Evolutionary conservation across 2,329 filamentous ascomycete genomes (phyloP).

Genomic region (Ophiostoma himal-ulmi): DNA sequence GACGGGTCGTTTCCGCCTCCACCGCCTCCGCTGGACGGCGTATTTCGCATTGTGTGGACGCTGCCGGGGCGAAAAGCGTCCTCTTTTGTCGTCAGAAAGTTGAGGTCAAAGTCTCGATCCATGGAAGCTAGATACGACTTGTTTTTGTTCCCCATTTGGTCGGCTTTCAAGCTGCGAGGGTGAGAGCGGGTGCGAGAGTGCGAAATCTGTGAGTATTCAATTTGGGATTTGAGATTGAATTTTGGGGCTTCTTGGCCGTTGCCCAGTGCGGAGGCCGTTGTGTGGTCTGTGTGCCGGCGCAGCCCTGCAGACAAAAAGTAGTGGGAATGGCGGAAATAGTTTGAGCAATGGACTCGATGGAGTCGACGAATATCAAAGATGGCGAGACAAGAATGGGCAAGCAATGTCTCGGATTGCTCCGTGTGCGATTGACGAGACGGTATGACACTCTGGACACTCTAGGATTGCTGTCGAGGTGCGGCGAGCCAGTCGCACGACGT

Average conservation of each 20-base stretch:
- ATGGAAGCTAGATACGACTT: constrained; percentile 21
- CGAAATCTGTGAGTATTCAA: not conserved
- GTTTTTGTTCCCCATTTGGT: constrained; percentile 19
- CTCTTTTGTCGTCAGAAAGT: constrained; percentile 28
- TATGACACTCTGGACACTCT: not conserved
- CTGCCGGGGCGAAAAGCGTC: constrained; percentile 25
- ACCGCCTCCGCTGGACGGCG: constrained; percentile 10
- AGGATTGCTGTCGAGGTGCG: not conserved
- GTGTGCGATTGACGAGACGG: not conserved
- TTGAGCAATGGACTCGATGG: not conserved
- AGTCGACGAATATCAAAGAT: not conserved
- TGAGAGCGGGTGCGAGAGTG: not conserved
- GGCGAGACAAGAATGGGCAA: not conserved
- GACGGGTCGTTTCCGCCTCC: constrained; percentile 16
- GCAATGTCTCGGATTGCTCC: not conserved
- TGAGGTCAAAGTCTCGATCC: constrained; percentile 28
- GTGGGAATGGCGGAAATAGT: not conserved
- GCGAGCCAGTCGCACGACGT: not conserved
- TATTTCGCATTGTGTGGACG: constrained; percentile 24
- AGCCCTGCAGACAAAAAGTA: constrained; percentile 2
- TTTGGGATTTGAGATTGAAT: not conserved
- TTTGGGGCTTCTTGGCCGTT: constrained; percentile 1
- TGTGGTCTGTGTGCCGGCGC: constrained; percentile 10
- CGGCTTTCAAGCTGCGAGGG: not conserved
- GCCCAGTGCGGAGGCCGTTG: constrained; percentile 2